Evolutionary conservation across 441 rosid genomes (phyloP).

Genomic region (Pelargonium cotyledonis): DNA sequence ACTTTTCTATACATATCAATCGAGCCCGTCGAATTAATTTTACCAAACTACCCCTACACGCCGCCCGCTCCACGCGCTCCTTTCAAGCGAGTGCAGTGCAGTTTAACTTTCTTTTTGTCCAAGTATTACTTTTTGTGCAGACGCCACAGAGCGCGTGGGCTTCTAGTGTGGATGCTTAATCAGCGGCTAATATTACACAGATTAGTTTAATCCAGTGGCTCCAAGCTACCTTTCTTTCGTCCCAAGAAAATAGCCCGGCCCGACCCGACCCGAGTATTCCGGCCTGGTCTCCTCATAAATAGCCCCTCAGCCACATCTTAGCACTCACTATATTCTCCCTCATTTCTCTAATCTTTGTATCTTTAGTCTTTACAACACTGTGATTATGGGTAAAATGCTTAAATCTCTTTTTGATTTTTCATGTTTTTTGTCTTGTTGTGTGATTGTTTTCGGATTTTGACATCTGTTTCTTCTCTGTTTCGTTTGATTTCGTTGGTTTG

Average conservation of each 20-base stretch:
- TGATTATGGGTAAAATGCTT: not conserved
- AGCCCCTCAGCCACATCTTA: not conserved
- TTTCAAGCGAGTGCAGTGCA: no score
- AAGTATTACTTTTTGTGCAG: not conserved
- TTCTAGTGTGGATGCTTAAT: not conserved
- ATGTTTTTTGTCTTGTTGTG: not conserved
- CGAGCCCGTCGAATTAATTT: not conserved
- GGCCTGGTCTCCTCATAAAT: constrained; percentile 5
- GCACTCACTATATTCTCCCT: not conserved
- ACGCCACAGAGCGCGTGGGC: not conserved
- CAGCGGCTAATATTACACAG: constrained; percentile 23
- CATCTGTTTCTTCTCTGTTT: not conserved
- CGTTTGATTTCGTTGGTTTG: not conserved
- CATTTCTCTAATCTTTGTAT: not conserved
- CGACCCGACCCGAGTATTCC: not conserved
- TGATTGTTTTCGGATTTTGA: not conserved
- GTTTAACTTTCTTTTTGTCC: not conserved
- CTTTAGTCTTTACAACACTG: not conserved
- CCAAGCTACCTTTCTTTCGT: constrained; percentile 10
- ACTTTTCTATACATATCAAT: not conserved
- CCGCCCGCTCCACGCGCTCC: not conserved
- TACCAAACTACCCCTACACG: not conserved
- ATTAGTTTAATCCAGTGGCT: constrained; percentile 16
- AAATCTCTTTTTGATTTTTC: not conserved
- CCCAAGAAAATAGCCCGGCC: constrained; percentile 1